Conservation (phyloP, 2,329 filamentous ascomycete species). For the Hypoxylon sp. region DNA sequence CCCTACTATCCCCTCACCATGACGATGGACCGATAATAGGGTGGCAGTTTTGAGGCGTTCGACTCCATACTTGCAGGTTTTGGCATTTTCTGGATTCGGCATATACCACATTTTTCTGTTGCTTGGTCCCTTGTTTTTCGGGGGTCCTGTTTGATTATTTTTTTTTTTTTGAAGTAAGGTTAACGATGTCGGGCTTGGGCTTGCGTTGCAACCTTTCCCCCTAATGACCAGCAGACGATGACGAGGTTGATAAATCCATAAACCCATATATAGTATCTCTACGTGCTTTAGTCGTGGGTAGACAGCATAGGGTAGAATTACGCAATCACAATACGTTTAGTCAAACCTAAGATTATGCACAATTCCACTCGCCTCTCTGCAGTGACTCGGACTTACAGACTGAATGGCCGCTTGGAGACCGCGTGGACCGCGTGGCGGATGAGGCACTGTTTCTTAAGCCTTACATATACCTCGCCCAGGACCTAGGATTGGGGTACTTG, state of each 20-base stretch:
- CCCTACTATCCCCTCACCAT: constrained; percentile 9
- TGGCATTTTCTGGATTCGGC: constrained; percentile 35
- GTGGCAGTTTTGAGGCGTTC: constrained; percentile 16
- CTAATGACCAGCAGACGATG: not conserved
- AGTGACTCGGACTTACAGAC: no score
- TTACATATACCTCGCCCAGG: no score
- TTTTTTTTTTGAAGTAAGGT: not conserved
- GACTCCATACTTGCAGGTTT: constrained; percentile 15
- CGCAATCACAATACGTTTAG: not conserved
- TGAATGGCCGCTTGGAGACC: no score
- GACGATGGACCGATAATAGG: constrained; percentile 4
- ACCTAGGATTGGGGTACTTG: not conserved
- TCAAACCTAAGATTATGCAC: not conserved
- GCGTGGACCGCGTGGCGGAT: no score
- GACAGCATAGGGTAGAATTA: not conserved
- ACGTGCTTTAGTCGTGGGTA: not conserved
- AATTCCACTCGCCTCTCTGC: not conserved
- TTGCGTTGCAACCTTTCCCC: not conserved
- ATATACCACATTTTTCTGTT: constrained; percentile 29
- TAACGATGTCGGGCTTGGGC: not conserved
- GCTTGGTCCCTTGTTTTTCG: not conserved
- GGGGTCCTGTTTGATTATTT: not conserved
- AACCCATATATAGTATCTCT: not conserved
- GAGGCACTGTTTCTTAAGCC: no score
- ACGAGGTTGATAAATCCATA: not conserved